These are phyloP conservation scores for Lactifluus subvellereus DNA, from an alignment of 768 basidiomycete genomes.

Conservation along the genomic window DNA sequence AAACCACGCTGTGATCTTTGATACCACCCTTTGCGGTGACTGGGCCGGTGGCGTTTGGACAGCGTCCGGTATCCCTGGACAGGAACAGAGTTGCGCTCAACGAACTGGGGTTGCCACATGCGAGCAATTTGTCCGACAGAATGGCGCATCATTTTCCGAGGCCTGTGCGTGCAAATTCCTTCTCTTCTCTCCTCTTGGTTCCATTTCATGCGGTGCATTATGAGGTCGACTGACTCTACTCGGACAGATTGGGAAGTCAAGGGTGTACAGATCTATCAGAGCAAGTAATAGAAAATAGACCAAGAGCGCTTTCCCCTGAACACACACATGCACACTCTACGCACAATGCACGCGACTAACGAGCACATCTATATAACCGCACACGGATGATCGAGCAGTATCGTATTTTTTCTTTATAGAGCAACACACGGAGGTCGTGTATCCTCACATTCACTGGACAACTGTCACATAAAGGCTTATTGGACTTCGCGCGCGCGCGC, in stretches of 20 bases:
- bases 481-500: neutral
- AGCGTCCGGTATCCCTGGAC: slow-evolving; percentile 68
- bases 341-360: neutral
- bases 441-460: neutral
- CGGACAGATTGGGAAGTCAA: slow-evolving; percentile 74
- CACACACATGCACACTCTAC: neutral
- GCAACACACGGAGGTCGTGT: neutral
- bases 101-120: slow-evolving; percentile 81
- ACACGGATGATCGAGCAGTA: neutral
- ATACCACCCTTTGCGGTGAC: slow-evolving; percentile 86
- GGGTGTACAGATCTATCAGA: slow-evolving; percentile 68
- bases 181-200: slow-evolving; percentile 1
- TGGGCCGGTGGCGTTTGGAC: slow-evolving; percentile 87
- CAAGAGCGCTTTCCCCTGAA: neutral
- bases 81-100: slow-evolving; percentile 78
- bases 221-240: slow-evolving; percentile 4
- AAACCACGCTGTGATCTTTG: slow-evolving; percentile 72
- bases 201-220: neutral
- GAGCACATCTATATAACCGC: neutral
- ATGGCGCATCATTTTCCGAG: slow-evolving; percentile 62
- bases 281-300: slow-evolving; percentile 8
- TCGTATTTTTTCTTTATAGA: slow-evolving; percentile 11
- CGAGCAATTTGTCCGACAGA: slow-evolving; percentile 65
- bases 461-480: neutral
- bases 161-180: slow-evolving; percentile 57